Percentiles rank a stretch among this genome's conserved stretches.
These are phyloP conservation scores for Penicillium arizonense DNA, from an alignment of 495 filamentous ascomycete genomes.

Conservation along the genomic window DNA sequence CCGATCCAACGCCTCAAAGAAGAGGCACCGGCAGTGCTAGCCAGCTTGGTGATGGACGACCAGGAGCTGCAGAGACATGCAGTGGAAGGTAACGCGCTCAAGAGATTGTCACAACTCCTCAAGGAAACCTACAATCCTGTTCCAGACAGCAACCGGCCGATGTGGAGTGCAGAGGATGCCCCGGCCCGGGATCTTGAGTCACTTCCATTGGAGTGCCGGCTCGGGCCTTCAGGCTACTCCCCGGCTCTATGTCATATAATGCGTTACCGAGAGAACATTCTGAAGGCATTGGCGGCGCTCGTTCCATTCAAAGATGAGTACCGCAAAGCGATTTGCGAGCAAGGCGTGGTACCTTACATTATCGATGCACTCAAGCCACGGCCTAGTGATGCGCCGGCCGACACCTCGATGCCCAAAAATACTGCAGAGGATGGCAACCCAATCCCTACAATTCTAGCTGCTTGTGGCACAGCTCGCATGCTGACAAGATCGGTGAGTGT, in stretches of 20 bases:
- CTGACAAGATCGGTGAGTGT: conserved; percentile 81
- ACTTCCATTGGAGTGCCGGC: conserved; percentile 26
- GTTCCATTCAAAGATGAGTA: conserved; percentile 81
- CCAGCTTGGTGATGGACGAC: conserved; percentile 74
- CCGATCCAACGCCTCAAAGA: conserved; percentile 55
- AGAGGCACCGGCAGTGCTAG: conserved; percentile 70
- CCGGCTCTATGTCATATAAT: conserved; percentile 68
- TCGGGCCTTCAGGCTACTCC: conserved; percentile 63
- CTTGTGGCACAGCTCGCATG: conserved; percentile 74
- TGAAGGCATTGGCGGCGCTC: conserved; percentile 76
- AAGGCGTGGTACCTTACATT: conserved; percentile 75
- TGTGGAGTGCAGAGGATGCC: conserved; percentile 41
- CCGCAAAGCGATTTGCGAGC: conserved; percentile 77
- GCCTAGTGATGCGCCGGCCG: conserved; percentile 32
- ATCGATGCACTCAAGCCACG: conserved; percentile 75
- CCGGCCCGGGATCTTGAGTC: conserved; percentile 20
- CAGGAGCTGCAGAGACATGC: conserved; percentile 76
- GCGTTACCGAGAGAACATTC: conserved; percentile 71
- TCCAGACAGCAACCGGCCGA: conserved; percentile 30
- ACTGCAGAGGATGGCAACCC: conserved; percentile 45
- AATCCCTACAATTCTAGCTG: conserved; percentile 75
- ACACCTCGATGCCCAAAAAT: conserved; percentile 36
- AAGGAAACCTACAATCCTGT: conserved; percentile 64
- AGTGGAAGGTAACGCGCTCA: conserved; percentile 73
- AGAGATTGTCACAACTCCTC: conserved; percentile 68